Conservation (phyloP, 2,329 filamentous ascomycete genomes). For the Gnomoniopsis smithogilvyi region DNA sequence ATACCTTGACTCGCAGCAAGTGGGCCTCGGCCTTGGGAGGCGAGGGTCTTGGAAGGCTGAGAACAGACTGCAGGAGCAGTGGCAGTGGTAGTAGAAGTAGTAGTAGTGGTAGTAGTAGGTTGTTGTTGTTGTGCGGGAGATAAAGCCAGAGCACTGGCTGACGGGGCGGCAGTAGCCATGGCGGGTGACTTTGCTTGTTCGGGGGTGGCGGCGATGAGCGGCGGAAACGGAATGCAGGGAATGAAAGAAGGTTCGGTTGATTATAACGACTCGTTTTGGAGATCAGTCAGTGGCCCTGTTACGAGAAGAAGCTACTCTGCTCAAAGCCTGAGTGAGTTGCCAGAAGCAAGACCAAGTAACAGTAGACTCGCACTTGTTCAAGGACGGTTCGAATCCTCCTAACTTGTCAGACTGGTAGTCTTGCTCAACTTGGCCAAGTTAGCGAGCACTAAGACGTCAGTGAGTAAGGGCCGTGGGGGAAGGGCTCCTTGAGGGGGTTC, state of each 20-base stretch:
- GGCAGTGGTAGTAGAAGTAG: not conserved
- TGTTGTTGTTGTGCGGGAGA: not conserved
- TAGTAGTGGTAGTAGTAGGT: not conserved
- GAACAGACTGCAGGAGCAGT: not conserved
- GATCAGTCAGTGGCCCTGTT: no score
- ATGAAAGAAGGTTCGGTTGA: not conserved
- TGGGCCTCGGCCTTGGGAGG: not conserved
- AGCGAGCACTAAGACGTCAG: constrained; percentile 3
- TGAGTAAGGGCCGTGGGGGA: not conserved
- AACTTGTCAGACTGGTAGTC: not conserved
- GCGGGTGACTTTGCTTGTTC: not conserved
- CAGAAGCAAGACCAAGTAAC: no score
- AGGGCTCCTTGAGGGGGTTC: not conserved
- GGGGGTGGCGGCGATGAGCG: not conserved
- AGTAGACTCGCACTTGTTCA: not conserved
- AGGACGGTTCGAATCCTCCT: not conserved
- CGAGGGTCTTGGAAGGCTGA: not conserved
- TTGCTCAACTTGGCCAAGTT: not conserved
- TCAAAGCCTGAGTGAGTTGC: no score
- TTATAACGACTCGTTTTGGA: no score
- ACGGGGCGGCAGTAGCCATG: not conserved
- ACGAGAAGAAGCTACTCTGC: no score
- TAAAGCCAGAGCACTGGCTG: not conserved
- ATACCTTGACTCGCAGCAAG: constrained; percentile 24
- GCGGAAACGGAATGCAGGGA: not conserved